Evolutionary conservation across 179 eudicot species (phyloP), one percentile per base, ranked within the genome.

Genomic region (Beta corolliflora): DNA sequence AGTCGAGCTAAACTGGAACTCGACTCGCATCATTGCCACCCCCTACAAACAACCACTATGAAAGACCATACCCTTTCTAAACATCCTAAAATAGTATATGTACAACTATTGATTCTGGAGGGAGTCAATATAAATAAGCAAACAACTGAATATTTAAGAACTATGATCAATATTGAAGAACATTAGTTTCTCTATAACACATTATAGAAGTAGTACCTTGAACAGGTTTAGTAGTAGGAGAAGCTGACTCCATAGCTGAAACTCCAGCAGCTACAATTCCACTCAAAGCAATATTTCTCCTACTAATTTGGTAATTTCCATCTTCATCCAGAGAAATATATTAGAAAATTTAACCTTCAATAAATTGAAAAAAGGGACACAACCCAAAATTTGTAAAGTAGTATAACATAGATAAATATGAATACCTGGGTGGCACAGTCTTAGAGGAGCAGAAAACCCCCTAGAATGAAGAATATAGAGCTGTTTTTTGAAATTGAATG

Each of bases 261-360:
- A 90, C 78, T 72, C 97, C 98, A 53, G 93, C 88, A 63, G 94
- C 97, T n/a, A 92, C 89, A 84, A 91, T 87, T 67, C 97, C 97
- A 75, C 81, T 90, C 55, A 91, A 78, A 74, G 91, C 88, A 61
- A 95, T 84, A 76, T 88, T 87, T 83, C 99, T 89, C 83, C 98
- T 87, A 77, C 86, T 89, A 75, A 94, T 83, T 81, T 86, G 83
- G 82, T 91, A 88, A 78, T 81, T 91, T 85, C 83, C 88, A 72
- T 90, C 96, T 94, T 80, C 83, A n/a, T 10, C 2, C 48, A 79
- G 5, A 60, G 53, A 46, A 52, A 6, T 67, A 19, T 6, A 59
- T 29, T 18, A 54, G 21, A 61, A 11, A 55, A 2, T 11, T 11
- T 2, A 55, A 16, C 13, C 14, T 8, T 21, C 11, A 8, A 21